Percentiles rank a stretch among this genome's conserved stretches.
Conservation (phyloP, 2,329 filamentous ascomycete genomes). For the Chrysosporium queenslandicum region DNA sequence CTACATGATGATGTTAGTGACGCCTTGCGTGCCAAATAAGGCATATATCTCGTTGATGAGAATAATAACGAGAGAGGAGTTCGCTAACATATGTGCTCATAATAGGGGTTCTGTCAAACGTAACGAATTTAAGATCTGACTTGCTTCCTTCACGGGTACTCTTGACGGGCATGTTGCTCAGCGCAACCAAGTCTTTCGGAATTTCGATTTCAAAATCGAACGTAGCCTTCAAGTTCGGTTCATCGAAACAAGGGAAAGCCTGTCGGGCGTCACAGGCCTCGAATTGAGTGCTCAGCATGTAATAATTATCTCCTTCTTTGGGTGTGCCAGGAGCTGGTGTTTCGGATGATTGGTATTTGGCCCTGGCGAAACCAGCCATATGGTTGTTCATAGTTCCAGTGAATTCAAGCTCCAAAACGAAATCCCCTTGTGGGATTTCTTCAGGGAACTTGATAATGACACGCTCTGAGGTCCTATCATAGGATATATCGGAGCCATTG, state of each 20-base stretch:
- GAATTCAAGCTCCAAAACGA: constrained; percentile 64
- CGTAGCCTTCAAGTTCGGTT: constrained; percentile 91
- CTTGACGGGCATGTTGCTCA: constrained; percentile 94
- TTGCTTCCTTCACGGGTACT: constrained; percentile 59
- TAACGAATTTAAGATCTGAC: constrained; percentile 52
- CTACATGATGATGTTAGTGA: constrained; percentile 51
- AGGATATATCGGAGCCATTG: constrained; percentile 58
- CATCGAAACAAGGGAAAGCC: constrained; percentile 96
- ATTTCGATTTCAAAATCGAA: constrained; percentile 92
- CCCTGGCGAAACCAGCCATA: constrained; percentile 90
- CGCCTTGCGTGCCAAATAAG: no score
- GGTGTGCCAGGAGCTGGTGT: constrained; percentile 67
- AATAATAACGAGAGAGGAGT: background rate
- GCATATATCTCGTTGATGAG: background rate
- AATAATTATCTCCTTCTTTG: constrained; percentile 54
- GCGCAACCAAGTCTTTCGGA: constrained; percentile 73
- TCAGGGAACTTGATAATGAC: constrained; percentile 67
- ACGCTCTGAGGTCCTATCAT: constrained; percentile 76
- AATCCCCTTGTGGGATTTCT: constrained; percentile 57
- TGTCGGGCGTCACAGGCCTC: constrained; percentile 90
- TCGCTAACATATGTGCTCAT: constrained; percentile 70
- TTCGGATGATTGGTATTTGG: constrained; percentile 76
- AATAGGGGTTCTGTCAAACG: constrained; percentile 72
- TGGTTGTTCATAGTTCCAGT: constrained; percentile 75
- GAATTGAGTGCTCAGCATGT: constrained; percentile 91